phyloP scores from a whole-genome alignment of 2,329 filamentous ascomycete species.

The Fusarium albidum region DNA sequence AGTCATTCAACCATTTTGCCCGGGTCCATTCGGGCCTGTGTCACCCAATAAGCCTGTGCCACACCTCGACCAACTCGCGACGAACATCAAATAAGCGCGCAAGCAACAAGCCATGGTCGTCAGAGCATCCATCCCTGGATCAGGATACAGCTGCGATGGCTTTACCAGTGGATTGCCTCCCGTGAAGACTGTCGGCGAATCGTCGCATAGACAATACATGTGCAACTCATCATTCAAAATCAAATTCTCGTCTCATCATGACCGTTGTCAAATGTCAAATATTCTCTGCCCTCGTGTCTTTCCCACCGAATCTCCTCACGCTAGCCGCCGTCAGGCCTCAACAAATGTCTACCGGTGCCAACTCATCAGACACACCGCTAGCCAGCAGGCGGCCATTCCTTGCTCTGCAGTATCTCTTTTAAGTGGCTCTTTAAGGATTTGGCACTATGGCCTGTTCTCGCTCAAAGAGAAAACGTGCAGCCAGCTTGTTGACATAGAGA shows the following conservation, averaged over 20 bases:
- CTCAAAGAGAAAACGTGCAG: constrained; percentile 27
- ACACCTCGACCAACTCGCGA: constrained; percentile 30
- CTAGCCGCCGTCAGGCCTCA: constrained; percentile 23
- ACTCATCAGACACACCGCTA: constrained; percentile 36
- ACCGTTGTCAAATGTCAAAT: neutral
- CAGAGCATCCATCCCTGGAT: constrained; percentile 15
- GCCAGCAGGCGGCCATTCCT: constrained; percentile 7
- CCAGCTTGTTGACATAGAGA: constrained; percentile 23
- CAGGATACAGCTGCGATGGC: constrained; percentile 8
- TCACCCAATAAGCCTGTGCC: constrained; percentile 42
- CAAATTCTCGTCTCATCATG: neutral
- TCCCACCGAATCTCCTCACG: neutral
- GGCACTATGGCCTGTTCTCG: constrained; percentile 23
- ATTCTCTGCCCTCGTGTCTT: constrained; percentile 2
- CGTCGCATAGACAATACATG: neutral
- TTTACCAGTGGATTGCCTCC: too few relatives aligned
- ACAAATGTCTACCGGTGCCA: constrained; percentile 21
- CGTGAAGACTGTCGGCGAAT: too few relatives aligned
- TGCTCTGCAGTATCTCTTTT: neutral
- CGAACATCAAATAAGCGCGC: constrained; percentile 30
- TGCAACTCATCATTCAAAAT: constrained; percentile 7
- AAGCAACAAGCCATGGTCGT: constrained; percentile 12
- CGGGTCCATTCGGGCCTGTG: constrained; percentile 21
- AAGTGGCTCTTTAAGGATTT: constrained; percentile 22
- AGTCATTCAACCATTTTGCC: constrained; percentile 24